Evolutionary conservation across 2,329 filamentous ascomycete species (phyloP).

Genomic region (Colletotrichum australisinense): DNA sequence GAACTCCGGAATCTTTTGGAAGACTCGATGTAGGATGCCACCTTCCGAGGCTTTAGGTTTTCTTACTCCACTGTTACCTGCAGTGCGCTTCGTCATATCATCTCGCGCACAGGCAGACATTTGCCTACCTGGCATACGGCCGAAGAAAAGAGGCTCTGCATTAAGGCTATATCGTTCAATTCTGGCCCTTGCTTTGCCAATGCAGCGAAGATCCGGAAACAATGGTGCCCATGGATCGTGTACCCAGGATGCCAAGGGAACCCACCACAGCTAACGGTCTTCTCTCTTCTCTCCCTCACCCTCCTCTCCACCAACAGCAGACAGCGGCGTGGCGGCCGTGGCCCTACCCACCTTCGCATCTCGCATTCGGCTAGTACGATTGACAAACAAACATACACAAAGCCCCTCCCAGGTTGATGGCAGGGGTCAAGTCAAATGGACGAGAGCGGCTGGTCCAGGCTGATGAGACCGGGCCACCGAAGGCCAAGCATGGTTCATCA

Average conservation of each 20-base stretch:
- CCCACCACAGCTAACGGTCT: neutral
- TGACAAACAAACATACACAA: neutral
- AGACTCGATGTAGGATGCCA: neutral
- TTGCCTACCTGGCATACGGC: neutral
- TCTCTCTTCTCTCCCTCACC: neutral
- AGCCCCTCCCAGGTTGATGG: neutral
- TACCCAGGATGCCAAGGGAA: neutral
- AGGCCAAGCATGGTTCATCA: neutral
- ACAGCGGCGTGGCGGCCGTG: neutral
- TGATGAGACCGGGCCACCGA: neutral
- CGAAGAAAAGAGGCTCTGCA: neutral
- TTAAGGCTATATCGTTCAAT: neutral
- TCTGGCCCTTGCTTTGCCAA: neutral
- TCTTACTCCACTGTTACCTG: neutral
- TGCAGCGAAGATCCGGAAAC: neutral
- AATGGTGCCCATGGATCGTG: neutral
- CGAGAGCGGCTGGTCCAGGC: neutral
- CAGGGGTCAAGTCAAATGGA: neutral
- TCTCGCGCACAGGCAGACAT: neutral
- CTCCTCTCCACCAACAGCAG: neutral
- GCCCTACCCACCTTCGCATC: neutral
- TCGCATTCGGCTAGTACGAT: neutral
- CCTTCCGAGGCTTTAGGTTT: neutral
- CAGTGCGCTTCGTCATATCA: neutral
- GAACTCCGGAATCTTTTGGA: neutral